Evolutionary conservation across 106 monocot genomes (phyloP), one percentile per base, ranked within the genome.

Genomic region (Alisma plantagoaquatica): DNA sequence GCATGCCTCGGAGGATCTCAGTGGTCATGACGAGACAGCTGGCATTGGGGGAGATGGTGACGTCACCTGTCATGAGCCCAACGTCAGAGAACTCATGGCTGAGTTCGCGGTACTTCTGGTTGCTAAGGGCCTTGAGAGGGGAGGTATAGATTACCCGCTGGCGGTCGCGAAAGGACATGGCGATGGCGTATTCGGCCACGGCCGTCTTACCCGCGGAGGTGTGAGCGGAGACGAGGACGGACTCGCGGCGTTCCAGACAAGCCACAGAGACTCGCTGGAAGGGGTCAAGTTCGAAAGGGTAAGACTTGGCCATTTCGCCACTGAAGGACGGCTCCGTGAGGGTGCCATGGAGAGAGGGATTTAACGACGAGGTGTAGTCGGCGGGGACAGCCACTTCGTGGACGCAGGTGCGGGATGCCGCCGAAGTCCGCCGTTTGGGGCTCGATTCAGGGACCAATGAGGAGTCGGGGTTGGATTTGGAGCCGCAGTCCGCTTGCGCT

Each of bases 151-250:
- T 83, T 23, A 91, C 90, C 20, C 84, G 50, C 49, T 91, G 90
- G 55, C 81, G 80, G 38, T 91, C 90, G 24, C 80, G 51, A 32
- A 91, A 91, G 22, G 90, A 77, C 84, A 91, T 77, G 29, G 90
- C 90, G 12, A 91, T 81, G 24, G 90, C 90, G 55, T 91, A 91
- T 61, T 84, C 84, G 16, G 91, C 91, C 11, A 91, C 71, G 25
- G 81, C 90, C 30, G 90, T 91, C 63, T 91, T 91, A 18, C 91
- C 91, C 12, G 91, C 91, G 2, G 91, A 91, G 33, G 91, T 91
- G 67, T 91, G 91, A n/a, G 91, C 91, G 2, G 91, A 91, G 9
- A 91, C 91, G 21, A 91, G 50, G 49, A 91, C 77, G 15, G 91
- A 91, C 54, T 91, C 91, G 42, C 75, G 74, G 32, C 91, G 51